Percentiles rank a stretch among this genome's conserved stretches.
These are phyloP conservation scores for Globisporangium orthogonon DNA, from an alignment of 352 stramenopile species.

Conservation along the genomic window DNA sequence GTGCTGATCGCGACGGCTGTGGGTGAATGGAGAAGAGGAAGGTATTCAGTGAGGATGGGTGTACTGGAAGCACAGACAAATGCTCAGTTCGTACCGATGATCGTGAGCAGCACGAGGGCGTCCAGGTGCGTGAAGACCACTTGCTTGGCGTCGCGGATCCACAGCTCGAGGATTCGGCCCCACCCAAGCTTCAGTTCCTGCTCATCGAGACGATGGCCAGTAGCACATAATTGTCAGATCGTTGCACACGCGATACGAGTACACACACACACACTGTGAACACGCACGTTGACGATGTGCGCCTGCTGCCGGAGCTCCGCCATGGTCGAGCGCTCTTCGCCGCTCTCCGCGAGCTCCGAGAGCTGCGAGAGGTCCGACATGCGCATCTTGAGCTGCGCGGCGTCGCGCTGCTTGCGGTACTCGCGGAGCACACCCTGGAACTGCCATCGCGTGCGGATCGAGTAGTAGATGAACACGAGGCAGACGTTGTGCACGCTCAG, in stretches of 20 bases:
- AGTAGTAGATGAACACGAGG: conserved; percentile 72
- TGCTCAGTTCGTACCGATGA: conserved; percentile 40
- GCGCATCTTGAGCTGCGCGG: conserved; percentile 11
- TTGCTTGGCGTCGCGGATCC: conserved; percentile 63
- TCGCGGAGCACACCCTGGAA: conserved; percentile 60
- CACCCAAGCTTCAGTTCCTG: conserved; percentile 51
- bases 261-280: too few relatives aligned
- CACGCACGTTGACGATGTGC: conserved; percentile 40
- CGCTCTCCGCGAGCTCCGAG: conserved; percentile 1
- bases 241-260: conserved; percentile 14
- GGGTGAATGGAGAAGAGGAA: background rate
- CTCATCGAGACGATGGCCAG: conserved; percentile 1
- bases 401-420: conserved; percentile 15
- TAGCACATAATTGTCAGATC: background rate
- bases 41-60: background rate
- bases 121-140: conserved; percentile 74
- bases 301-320: conserved; percentile 34
- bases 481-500: conserved; percentile 70
- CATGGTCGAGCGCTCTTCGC: conserved; percentile 23
- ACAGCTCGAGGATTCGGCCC: conserved; percentile 45
- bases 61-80: too few relatives aligned
- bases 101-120: conserved; percentile 74
- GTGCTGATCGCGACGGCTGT: conserved; percentile 77
- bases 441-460: conserved; percentile 67
- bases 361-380: background rate